phyloP scores from a whole-genome alignment of 1,139 yeast genomes.

The Yamadazyma blattariae region DNA sequence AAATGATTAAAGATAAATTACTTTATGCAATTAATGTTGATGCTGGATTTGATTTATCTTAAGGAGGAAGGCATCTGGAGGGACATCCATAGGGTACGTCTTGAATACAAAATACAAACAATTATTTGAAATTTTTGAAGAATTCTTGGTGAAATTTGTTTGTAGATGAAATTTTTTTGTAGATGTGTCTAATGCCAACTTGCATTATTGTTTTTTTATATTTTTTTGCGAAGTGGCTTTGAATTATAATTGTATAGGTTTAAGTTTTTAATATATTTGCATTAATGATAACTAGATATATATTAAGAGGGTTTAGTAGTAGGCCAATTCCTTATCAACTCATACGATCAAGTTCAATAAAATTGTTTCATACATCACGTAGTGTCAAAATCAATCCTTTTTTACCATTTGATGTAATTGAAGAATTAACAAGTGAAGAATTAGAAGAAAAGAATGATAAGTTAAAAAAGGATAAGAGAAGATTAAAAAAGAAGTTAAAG shows the following conservation, averaged over 20 bases:
- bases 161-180: too few species aligned
- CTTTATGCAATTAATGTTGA: conserved; percentile 75
- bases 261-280: not conserved
- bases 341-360: not conserved
- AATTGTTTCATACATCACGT: conserved; percentile 1
- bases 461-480: conserved; percentile 24
- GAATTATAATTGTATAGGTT: too few species aligned
- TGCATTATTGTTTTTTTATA: too few species aligned
- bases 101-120: too few species aligned
- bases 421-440: conserved; percentile 30
- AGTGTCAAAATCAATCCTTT: conserved; percentile 23
- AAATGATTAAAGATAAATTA: conserved; percentile 56
- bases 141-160: too few species aligned
- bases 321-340: not conserved
- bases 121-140: too few species aligned
- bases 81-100: too few species aligned
- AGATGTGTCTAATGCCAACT: too few species aligned
- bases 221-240: too few species aligned
- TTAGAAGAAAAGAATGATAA: conserved; percentile 25
- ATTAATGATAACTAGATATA: not conserved
- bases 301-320: not conserved
- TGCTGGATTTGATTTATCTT: conserved; percentile 82
- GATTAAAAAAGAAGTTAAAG: conserved; percentile 20
- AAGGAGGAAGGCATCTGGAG: not conserved
- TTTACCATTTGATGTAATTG: conserved; percentile 31